Conservation (phyloP, 345 rosid genomes). For the Theobroma cacao region DNA sequence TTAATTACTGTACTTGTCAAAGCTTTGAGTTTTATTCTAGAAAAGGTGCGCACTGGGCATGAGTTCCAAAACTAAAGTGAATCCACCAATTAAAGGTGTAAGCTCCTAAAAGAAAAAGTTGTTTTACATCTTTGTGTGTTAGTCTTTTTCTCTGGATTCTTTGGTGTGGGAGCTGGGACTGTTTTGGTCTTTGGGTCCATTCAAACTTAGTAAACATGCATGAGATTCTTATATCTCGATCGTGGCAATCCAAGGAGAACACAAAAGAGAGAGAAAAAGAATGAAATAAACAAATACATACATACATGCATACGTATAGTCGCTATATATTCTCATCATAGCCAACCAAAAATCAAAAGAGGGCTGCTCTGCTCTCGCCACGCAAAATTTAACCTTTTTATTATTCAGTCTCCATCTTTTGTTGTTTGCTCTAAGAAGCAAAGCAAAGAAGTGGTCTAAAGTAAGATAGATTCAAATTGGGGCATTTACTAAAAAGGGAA, state of each 20-base stretch:
- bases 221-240: slow-evolving; percentile 34
- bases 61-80: slow-evolving; percentile 39
- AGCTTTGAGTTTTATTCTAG: background rate
- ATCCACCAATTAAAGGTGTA: slow-evolving; percentile 36
- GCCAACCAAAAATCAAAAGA: slow-evolving; percentile 13
- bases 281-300: background rate
- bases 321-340: slow-evolving; percentile 14
- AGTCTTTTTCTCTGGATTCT: slow-evolving; percentile 40
- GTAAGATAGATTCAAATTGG: slow-evolving; percentile 17
- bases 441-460: slow-evolving; percentile 21
- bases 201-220: slow-evolving; percentile 29
- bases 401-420: background rate
- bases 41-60: slow-evolving; percentile 22
- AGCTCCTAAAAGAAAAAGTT: slow-evolving; percentile 9
- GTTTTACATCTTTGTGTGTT: slow-evolving; percentile 36
- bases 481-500: slow-evolving; percentile 19
- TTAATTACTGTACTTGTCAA: background rate
- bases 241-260: slow-evolving; percentile 7
- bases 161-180: slow-evolving; percentile 15
- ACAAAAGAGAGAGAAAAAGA: background rate
- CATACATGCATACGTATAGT: background rate
- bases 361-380: background rate
- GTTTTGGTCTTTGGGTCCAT: slow-evolving; percentile 40
- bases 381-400: background rate
- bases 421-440: slow-evolving; percentile 8